phyloP scores from a whole-genome alignment of 306 rosid genomes.

The Vigna unguiculata region DNA sequence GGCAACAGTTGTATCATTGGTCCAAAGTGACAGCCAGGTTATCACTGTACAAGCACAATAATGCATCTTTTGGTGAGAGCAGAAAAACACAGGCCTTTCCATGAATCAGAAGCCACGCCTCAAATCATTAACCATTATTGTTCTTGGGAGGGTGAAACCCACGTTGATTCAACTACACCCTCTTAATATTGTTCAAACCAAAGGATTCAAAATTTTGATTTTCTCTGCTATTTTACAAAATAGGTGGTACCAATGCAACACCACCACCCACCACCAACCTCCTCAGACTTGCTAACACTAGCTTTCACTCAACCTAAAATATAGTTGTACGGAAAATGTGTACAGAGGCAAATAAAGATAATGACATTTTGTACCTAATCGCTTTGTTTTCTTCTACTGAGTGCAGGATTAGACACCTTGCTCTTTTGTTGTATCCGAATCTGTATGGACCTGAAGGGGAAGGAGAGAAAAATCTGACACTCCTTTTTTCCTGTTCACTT shows the following conservation, averaged over 20 bases:
- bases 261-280: neutral
- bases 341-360: conserved; percentile 28
- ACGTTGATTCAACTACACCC: conserved; percentile 55
- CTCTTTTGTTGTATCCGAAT: conserved; percentile 21
- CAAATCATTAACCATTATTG: conserved; percentile 44
- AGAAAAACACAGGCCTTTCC: conserved; percentile 46
- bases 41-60: conserved; percentile 48
- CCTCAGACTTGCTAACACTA: conserved; percentile 14
- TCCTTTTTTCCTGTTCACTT: conserved; percentile 40
- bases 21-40: conserved; percentile 45
- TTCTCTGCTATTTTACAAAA: neutral
- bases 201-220: neutral
- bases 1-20: conserved; percentile 49
- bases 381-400: conserved; percentile 47
- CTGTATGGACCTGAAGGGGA: neutral
- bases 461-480: conserved; percentile 47
- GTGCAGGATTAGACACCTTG: conserved; percentile 45
- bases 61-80: conserved; percentile 51
- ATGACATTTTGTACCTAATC: conserved; percentile 47
- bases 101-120: conserved; percentile 57
- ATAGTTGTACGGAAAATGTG: conserved; percentile 21
- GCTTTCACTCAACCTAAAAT: neutral
- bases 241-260: neutral
- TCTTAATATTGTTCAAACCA: conserved; percentile 24
- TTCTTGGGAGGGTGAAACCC: conserved; percentile 43